A percentile compares a stretch with the other conserved stretches of the same genome.
Evolutionary conservation across 306 rosid species (phyloP).

Genomic region (Phaseolus lunatus): DNA sequence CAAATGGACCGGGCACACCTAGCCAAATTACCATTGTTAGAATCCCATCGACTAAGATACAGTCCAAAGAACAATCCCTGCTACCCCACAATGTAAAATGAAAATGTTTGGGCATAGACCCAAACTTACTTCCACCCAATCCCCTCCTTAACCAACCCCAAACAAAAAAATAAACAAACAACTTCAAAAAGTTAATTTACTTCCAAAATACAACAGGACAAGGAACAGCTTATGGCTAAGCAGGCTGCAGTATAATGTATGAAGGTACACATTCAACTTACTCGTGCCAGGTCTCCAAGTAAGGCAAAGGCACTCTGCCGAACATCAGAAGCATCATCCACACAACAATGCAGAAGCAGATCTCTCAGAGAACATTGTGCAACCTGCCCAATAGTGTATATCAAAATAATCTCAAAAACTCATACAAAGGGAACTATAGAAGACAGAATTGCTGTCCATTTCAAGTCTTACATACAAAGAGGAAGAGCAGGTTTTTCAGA

Average conservation of each 20-base stretch:
- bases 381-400: slow-evolving; percentile 59
- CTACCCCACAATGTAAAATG: neutral
- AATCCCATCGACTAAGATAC: slow-evolving; percentile 34
- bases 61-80: slow-evolving; percentile 18
- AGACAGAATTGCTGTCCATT: slow-evolving; percentile 31
- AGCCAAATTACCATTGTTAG: slow-evolving; percentile 47
- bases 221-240: neutral
- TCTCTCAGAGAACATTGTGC: slow-evolving; percentile 84
- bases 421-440: slow-evolving; percentile 34
- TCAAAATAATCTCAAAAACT: slow-evolving; percentile 33
- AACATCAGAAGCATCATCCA: slow-evolving; percentile 91
- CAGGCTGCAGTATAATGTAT: slow-evolving; percentile 4
- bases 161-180: neutral
- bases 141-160: neutral
- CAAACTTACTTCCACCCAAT: neutral
- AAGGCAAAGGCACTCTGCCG: slow-evolving; percentile 97
- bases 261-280: slow-evolving; percentile 57
- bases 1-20: slow-evolving; percentile 91
- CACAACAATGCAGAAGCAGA: slow-evolving; percentile 85
- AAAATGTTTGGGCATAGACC: slow-evolving; percentile 20
- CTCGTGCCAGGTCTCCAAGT: slow-evolving; percentile 98
- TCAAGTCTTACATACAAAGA: slow-evolving; percentile 9
- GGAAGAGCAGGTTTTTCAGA: neutral
- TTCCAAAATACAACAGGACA: neutral
- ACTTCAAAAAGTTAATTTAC: slow-evolving; percentile 10